Evolutionary conservation across 106 monocot genomes (phyloP).

Genomic region (Triglochin maritima): DNA sequence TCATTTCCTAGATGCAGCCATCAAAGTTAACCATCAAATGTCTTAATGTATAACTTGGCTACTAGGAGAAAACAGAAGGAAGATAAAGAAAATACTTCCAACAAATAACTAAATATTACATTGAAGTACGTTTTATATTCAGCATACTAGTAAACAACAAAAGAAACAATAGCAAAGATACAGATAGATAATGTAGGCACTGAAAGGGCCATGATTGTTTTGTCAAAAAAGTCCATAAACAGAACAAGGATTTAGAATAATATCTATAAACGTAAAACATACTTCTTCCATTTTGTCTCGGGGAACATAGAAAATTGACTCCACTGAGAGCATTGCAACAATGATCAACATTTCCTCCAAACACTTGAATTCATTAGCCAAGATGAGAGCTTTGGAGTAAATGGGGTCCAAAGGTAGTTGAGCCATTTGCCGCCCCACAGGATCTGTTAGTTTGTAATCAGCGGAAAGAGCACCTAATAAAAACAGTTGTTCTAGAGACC

Average conservation of each 20-base stretch:
- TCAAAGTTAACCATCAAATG: too few species aligned
- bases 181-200: too few species aligned
- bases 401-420: conserved; percentile 78
- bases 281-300: conserved; percentile 89
- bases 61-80: too few species aligned
- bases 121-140: too few species aligned
- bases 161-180: too few species aligned
- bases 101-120: too few species aligned
- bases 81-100: too few species aligned
- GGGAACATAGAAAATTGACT: conserved; percentile 78
- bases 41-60: too few species aligned
- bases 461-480: conserved; percentile 70
- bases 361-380: conserved; percentile 64
- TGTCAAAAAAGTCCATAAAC: neutral
- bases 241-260: neutral
- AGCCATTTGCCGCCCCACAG: conserved; percentile 76
- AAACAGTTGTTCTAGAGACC: conserved; percentile 66
- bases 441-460: conserved; percentile 69
- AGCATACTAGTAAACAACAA: too few species aligned
- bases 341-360: conserved; percentile 96
- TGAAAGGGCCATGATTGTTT: too few species aligned
- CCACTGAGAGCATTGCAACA: conserved; percentile 95
- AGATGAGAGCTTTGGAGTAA: conserved; percentile 75
- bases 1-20: too few species aligned
- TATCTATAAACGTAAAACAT: neutral